Percentiles rank a stretch among this genome's conserved stretches.
Conservation (phyloP, 139 green algal genomes). For the Klebsormidium nitens region DNA sequence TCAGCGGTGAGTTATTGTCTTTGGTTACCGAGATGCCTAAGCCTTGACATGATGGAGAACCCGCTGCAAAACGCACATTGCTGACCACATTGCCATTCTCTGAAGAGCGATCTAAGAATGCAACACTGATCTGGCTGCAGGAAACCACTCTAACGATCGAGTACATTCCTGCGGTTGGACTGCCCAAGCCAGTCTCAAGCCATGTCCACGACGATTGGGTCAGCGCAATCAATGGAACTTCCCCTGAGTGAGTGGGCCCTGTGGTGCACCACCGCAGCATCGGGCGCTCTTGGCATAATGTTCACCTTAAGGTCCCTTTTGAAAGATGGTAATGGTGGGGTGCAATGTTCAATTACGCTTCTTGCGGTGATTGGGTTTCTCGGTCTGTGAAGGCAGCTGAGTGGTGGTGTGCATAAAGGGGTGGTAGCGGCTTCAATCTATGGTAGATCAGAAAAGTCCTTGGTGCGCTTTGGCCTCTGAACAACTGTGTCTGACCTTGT, state of each 20-base stretch:
- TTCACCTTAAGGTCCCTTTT: too few relatives aligned
- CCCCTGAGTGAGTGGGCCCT: background rate
- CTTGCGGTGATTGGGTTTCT: background rate
- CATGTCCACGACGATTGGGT: slow-evolving; percentile 75
- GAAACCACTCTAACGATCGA: slow-evolving; percentile 79
- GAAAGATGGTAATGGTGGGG: background rate
- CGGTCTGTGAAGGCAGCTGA: background rate
- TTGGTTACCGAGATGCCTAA: background rate
- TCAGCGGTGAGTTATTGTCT: slow-evolving; percentile 57
- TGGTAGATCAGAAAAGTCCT: too few relatives aligned
- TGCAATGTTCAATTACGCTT: background rate
- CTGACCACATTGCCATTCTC: too few relatives aligned
- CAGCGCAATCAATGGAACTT: slow-evolving; percentile 45
- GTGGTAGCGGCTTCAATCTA: too few relatives aligned
- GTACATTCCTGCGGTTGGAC: slow-evolving; percentile 82
- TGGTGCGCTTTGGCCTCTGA: too few relatives aligned
- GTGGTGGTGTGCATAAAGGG: background rate
- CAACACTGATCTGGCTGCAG: slow-evolving; percentile 36
- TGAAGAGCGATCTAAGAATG: background rate
- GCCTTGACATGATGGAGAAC: too few relatives aligned
- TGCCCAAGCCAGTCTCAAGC: slow-evolving; percentile 58
- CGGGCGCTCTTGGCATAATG: too few relatives aligned
- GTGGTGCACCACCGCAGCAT: background rate
- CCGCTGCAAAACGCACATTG: too few relatives aligned
- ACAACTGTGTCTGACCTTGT: too few relatives aligned